Percentiles rank a stretch among this genome's conserved stretches.
Conservation (phyloP, 345 rosid species). For the Populus davidiana region DNA sequence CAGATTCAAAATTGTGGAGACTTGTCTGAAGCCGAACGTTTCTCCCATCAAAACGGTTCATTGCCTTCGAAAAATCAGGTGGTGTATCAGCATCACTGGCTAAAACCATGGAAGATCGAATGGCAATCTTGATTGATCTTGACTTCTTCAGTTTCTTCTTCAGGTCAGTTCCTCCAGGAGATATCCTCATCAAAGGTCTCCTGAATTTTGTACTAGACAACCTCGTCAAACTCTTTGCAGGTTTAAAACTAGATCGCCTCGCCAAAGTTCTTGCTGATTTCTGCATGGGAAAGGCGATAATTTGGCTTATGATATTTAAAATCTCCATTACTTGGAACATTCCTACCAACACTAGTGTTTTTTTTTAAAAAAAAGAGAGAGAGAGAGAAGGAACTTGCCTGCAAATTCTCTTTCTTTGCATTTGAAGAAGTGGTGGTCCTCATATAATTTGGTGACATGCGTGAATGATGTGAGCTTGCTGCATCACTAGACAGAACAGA, state of each 20-base stretch:
- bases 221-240: slow-evolving; percentile 41
- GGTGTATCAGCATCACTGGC: slow-evolving; percentile 3
- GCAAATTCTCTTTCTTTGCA: slow-evolving; percentile 31
- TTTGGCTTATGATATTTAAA: background rate
- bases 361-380: background rate
- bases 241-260: slow-evolving; percentile 36
- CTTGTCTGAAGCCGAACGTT: slow-evolving; percentile 25
- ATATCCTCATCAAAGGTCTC: slow-evolving; percentile 45
- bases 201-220: slow-evolving; percentile 47
- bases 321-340: background rate
- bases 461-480: slow-evolving; percentile 33
- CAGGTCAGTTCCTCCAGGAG: slow-evolving; percentile 36
- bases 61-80: slow-evolving; percentile 7
- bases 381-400: slow-evolving; percentile 31
- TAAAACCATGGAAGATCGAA: slow-evolving; percentile 7
- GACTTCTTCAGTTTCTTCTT: slow-evolving; percentile 46
- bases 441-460: slow-evolving; percentile 32
- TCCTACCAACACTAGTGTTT: background rate
- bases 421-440: slow-evolving; percentile 29
- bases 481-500: slow-evolving; percentile 35
- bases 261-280: slow-evolving; percentile 33
- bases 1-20: slow-evolving; percentile 13
- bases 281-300: slow-evolving; percentile 32
- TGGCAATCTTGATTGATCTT: slow-evolving; percentile 37
- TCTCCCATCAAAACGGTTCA: slow-evolving; percentile 14